These are phyloP conservation scores for Trametes sanguinea DNA, from an alignment of 768 basidiomycete genomes.

Conservation along the genomic window DNA sequence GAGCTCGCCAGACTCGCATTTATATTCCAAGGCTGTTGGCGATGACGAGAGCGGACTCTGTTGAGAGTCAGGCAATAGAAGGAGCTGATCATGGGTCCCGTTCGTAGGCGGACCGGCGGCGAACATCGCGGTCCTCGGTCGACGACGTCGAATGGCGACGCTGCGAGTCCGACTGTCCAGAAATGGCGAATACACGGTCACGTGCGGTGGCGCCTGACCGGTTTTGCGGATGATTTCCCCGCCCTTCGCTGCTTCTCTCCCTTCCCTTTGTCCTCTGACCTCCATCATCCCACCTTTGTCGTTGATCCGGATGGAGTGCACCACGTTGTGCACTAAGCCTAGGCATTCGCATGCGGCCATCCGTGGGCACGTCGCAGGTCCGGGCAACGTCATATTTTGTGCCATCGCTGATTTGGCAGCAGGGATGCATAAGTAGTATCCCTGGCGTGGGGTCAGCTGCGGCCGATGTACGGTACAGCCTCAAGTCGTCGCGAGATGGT, in stretches of 20 bases:
- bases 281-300: background rate
- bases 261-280: slow-evolving; percentile 12
- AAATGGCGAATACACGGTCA: slow-evolving; percentile 7
- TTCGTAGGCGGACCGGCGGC: slow-evolving; percentile 9
- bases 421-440: no score
- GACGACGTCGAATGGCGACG: background rate
- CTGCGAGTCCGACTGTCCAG: background rate
- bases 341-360: no score
- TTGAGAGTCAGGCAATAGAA: background rate
- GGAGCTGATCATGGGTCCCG: background rate
- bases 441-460: no score
- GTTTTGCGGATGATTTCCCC: background rate
- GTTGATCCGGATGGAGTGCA: background rate
- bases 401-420: no score
- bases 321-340: background rate
- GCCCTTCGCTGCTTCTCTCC: background rate
- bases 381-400: no score
- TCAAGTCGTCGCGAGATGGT: no score
- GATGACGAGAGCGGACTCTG: background rate
- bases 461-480: no score
- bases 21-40: background rate
- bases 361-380: no score
- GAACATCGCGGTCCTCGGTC: slow-evolving; percentile 1
- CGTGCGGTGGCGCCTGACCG: slow-evolving; percentile 16
- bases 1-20: background rate